Evolutionary conservation across 108 stramenopile genomes (phyloP).

Genomic region (Aureococcus anophagefferens): DNA sequence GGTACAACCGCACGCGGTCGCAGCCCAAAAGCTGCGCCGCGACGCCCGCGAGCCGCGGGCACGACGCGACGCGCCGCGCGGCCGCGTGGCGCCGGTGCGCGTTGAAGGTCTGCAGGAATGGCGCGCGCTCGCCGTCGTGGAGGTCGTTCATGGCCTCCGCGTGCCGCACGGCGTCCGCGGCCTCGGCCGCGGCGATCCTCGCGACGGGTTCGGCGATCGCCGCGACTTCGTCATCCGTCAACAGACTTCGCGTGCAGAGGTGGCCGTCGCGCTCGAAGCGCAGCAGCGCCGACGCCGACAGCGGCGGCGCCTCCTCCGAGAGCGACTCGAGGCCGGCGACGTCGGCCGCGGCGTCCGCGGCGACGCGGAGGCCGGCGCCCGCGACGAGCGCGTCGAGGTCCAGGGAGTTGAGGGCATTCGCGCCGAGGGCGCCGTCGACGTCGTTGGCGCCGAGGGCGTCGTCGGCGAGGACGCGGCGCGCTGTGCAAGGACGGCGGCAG

Average conservation of each 20-base stretch:
- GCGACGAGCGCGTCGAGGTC: neutral
- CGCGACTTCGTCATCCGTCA: neutral
- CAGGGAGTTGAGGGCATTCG: no score
- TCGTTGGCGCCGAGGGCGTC: constrained; percentile 1
- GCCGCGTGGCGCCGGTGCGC: neutral
- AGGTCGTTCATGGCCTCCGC: neutral
- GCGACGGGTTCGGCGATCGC: neutral
- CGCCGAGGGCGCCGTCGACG: no score
- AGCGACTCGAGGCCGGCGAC: neutral
- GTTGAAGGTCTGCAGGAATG: neutral
- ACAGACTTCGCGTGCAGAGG: neutral
- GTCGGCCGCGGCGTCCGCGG: neutral
- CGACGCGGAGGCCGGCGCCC: neutral
- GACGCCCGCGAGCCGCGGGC: neutral
- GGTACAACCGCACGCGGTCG: neutral
- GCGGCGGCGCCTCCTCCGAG: neutral
- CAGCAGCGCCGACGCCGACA: neutral
- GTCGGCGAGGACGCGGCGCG: no score
- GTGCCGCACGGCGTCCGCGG: neutral
- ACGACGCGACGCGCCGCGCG: neutral
- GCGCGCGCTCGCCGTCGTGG: neutral
- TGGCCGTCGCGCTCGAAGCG: neutral
- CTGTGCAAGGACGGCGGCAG: no score
- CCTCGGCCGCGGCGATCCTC: neutral
- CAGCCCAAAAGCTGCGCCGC: neutral